phyloP scores from a whole-genome alignment of 2,329 filamentous ascomycete species.

The Clonostachys solani region DNA sequence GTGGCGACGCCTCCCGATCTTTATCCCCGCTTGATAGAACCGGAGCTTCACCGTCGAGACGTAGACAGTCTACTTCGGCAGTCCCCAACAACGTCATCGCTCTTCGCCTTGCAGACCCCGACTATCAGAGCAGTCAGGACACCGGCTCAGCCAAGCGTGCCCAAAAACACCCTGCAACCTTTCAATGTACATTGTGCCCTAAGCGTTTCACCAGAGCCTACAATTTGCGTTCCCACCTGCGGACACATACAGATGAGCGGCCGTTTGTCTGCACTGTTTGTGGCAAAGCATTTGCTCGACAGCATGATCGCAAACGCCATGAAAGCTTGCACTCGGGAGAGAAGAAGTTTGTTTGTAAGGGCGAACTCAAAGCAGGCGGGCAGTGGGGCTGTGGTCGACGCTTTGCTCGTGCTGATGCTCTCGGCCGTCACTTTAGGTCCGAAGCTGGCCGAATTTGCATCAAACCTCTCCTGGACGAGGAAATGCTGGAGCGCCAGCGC shows the following conservation, averaged over 20 bases:
- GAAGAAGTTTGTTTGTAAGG: conserved; percentile 97
- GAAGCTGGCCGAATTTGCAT: conserved; percentile 96
- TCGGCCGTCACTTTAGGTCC: conserved; percentile 91
- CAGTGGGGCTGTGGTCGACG: conserved; percentile 91
- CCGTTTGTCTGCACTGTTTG: conserved; percentile 97
- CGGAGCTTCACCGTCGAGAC: conserved; percentile 22
- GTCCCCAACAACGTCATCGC: conserved; percentile 68
- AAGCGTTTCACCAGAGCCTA: conserved; percentile 97
- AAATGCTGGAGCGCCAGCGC: conserved; percentile 77
- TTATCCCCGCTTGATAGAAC: conserved; percentile 55
- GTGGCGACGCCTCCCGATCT: conserved; percentile 47
- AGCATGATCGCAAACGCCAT: conserved; percentile 95
- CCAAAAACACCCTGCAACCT: conserved; percentile 96
- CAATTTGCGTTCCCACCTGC: conserved; percentile 89
- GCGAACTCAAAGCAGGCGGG: conserved; percentile 76
- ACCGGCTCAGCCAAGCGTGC: conserved; percentile 70
- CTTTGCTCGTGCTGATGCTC: conserved; percentile 91
- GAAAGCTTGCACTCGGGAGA: conserved; percentile 95
- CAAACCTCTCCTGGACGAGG: conserved; percentile 93
- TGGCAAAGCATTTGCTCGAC: conserved; percentile 93
- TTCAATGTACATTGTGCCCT: conserved; percentile 89
- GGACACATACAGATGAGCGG: conserved; percentile 94
- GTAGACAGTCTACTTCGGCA: conserved; percentile 60
- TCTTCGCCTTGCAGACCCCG: conserved; percentile 85
- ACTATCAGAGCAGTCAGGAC: conserved; percentile 65